Evolutionary conservation across 169 alveolate species (phyloP).

Genomic region (Plasmodium gaboni): DNA sequence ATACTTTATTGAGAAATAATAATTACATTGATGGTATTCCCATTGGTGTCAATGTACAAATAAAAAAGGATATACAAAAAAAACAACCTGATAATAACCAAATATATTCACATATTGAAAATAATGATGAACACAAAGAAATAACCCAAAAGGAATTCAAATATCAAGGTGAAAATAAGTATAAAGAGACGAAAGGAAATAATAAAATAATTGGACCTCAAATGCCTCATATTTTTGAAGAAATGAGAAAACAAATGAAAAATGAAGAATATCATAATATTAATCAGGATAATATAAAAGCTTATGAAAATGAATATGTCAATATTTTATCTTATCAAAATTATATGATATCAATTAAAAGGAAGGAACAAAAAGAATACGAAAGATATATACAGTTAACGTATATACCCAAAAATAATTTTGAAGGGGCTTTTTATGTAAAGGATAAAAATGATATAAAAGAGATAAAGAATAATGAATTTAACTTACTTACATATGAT

Average conservation of each 20-base stretch:
- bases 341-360: constrained; percentile 43
- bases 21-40: constrained; percentile 74
- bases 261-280: constrained; percentile 10
- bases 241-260: constrained; percentile 19
- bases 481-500: background rate
- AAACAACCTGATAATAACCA: background rate
- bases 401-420: constrained; percentile 72
- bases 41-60: constrained; percentile 36
- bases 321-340: constrained; percentile 35
- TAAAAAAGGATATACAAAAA: background rate
- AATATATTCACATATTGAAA: background rate
- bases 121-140: background rate
- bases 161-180: background rate
- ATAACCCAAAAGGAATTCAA: background rate
- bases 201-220: constrained; percentile 45
- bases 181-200: background rate
- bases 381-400: constrained; percentile 32
- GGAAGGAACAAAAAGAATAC: constrained; percentile 54
- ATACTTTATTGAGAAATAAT: constrained; percentile 44
- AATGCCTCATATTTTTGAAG: constrained; percentile 47
- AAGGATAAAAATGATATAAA: constrained; percentile 15
- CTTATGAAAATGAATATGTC: constrained; percentile 40
- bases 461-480: constrained; percentile 14
- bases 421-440: constrained; percentile 72
- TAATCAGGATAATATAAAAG: background rate